These are phyloP conservation scores for Ehretia macrophylla DNA, from an alignment of 257 asterid genomes.

Conservation along the genomic window DNA sequence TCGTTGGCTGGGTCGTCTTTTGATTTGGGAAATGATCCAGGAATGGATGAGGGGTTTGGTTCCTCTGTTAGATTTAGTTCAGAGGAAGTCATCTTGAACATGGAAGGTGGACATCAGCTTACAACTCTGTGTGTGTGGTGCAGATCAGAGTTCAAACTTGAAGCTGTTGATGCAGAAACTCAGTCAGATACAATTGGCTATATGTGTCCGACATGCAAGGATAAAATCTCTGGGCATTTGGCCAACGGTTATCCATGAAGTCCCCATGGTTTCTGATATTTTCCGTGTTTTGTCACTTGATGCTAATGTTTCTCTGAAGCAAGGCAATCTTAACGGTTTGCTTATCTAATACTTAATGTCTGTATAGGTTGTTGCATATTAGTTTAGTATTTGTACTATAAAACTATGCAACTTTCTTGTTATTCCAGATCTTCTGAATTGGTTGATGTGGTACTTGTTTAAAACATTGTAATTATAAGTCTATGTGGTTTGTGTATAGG, in stretches of 20 bases:
- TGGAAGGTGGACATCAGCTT: constrained; percentile 42
- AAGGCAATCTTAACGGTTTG: too few species aligned
- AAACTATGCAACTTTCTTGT: too few species aligned
- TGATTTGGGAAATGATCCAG: constrained; percentile 43
- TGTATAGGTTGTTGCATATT: too few species aligned
- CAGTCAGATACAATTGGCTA: constrained; percentile 91
- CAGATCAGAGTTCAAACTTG: constrained; percentile 79
- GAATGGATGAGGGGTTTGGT: constrained; percentile 48
- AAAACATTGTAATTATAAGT: too few species aligned
- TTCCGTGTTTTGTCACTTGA: too few species aligned
- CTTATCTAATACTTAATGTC: too few species aligned
- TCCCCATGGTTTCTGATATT: not conserved
- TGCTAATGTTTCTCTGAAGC: too few species aligned
- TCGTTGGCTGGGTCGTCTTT: constrained; percentile 52
- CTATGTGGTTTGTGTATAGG: too few species aligned
- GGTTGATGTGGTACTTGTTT: too few species aligned
- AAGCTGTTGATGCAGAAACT: constrained; percentile 67
- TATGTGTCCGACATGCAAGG: constrained; percentile 97
- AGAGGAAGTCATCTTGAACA: constrained; percentile 48
- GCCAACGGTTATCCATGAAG: not conserved
- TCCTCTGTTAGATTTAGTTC: constrained; percentile 55
- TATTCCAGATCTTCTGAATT: too few species aligned
- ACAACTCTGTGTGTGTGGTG: constrained; percentile 95
- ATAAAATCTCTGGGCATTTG: constrained; percentile 60
- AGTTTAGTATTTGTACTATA: too few species aligned